These are phyloP conservation scores for Trametes pubescens DNA, from an alignment of 1,284 basidiomycete species.

Conservation along the genomic window DNA sequence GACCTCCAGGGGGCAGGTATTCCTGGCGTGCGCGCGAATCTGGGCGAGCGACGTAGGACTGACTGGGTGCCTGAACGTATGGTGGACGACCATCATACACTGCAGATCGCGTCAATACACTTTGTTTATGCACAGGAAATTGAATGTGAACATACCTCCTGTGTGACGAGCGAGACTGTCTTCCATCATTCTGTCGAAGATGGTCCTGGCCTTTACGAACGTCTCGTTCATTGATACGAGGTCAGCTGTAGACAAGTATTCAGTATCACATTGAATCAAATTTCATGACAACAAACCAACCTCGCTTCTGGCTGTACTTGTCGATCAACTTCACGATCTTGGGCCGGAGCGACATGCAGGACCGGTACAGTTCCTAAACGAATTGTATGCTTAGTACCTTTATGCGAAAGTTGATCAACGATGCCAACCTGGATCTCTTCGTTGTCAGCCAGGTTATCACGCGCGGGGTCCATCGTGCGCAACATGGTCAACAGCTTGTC, in stretches of 20 bases:
- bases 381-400: background rate
- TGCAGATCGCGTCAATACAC: slow-evolving; percentile 18
- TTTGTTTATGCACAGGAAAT: background rate
- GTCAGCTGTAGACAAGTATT: slow-evolving; percentile 62
- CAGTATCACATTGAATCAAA: slow-evolving; percentile 3
- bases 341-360: slow-evolving; percentile 88
- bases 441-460: slow-evolving; percentile 91
- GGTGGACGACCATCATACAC: slow-evolving; percentile 43
- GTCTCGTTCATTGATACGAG: slow-evolving; percentile 91
- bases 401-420: background rate
- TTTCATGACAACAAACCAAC: slow-evolving; percentile 45
- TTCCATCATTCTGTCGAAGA: slow-evolving; percentile 93
- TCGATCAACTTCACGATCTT: slow-evolving; percentile 98
- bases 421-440: slow-evolving; percentile 87
- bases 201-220: slow-evolving; percentile 83
- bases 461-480: slow-evolving; percentile 76
- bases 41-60: slow-evolving; percentile 38
- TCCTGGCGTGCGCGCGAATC: slow-evolving; percentile 41
- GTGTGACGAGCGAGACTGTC: slow-evolving; percentile 82
- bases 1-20: slow-evolving; percentile 34
- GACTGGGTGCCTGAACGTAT: slow-evolving; percentile 38
- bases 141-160: slow-evolving; percentile 48
- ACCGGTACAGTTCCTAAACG: slow-evolving; percentile 87
- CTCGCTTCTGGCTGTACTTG: slow-evolving; percentile 96
- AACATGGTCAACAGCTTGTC: slow-evolving; percentile 89